Percentiles rank a stretch among this genome's conserved stretches.
Evolutionary conservation across 495 filamentous ascomycete genomes (phyloP).

Genomic region (Aspergillus sparsus): DNA sequence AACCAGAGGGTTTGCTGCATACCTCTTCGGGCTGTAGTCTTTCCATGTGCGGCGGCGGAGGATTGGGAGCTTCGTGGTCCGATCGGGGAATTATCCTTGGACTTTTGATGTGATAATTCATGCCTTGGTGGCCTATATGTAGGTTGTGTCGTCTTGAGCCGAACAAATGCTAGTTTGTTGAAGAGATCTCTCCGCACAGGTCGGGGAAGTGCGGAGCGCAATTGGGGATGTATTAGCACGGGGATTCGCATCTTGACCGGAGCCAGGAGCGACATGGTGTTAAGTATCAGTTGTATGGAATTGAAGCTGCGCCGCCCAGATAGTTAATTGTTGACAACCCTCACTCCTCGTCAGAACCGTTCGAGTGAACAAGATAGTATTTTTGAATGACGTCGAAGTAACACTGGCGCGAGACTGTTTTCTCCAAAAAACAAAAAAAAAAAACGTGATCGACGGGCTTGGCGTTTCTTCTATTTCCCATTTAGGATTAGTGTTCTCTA

Average conservation of each 20-base stretch:
- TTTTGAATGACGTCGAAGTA: too few relatives aligned
- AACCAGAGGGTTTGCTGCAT: neutral
- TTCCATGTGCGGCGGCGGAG: slow-evolving; percentile 28
- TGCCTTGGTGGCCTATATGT: slow-evolving; percentile 31
- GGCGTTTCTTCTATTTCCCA: slow-evolving; percentile 6
- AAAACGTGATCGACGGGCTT: slow-evolving; percentile 17
- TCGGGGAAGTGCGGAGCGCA: slow-evolving; percentile 33
- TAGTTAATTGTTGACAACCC: too few relatives aligned
- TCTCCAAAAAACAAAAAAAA: neutral
- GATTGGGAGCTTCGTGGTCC: slow-evolving; percentile 18
- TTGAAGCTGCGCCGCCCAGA: too few relatives aligned
- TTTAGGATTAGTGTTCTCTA: slow-evolving; percentile 10
- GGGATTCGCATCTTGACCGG: slow-evolving; percentile 28
- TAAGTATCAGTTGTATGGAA: too few relatives aligned
- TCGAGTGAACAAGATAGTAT: too few relatives aligned
- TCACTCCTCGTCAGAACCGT: too few relatives aligned
- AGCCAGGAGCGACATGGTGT: neutral
- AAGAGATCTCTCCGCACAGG: slow-evolving; percentile 31
- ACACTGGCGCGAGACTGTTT: neutral
- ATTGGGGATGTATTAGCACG: slow-evolving; percentile 40
- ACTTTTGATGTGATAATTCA: slow-evolving; percentile 23
- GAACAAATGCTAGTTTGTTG: slow-evolving; percentile 29
- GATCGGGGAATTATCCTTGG: slow-evolving; percentile 24
- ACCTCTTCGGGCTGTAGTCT: slow-evolving; percentile 37
- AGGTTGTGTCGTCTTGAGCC: slow-evolving; percentile 35